Conservation (phyloP, 129 eudicot genomes). For the Dittrichia graveolens region DNA sequence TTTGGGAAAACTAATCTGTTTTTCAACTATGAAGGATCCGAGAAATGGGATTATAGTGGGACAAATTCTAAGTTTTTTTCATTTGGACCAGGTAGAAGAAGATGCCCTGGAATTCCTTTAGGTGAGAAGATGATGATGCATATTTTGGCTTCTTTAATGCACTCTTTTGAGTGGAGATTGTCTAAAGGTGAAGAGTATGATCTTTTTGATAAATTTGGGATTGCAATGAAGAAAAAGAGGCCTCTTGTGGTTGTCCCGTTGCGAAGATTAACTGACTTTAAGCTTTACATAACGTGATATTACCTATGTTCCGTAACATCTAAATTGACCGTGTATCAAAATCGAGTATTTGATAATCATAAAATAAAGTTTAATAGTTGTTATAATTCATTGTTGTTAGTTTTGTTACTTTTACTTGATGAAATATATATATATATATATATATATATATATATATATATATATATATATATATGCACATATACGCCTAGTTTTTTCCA, state of each 20-base stretch:
- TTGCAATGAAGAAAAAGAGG: constrained; percentile 39
- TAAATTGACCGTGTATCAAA: too few species aligned
- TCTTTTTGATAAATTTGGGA: constrained; percentile 32
- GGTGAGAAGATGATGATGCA: constrained; percentile 32
- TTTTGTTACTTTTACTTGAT: too few species aligned
- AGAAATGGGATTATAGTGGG: constrained; percentile 25
- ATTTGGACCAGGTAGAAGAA: constrained; percentile 17
- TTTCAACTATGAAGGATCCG: constrained; percentile 11
- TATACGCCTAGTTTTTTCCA: too few species aligned
- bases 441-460: too few species aligned
- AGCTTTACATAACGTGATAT: not conserved
- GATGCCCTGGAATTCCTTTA: constrained; percentile 19
- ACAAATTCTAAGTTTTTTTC: constrained; percentile 21
- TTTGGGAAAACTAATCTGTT: constrained; percentile 21
- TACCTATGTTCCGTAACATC: too few species aligned
- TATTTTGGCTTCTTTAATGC: constrained; percentile 27
- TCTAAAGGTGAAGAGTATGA: constrained; percentile 24
- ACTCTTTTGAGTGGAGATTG: constrained; percentile 44
- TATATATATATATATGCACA: too few species aligned
- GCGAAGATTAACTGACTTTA: not conserved
- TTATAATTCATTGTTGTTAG: too few species aligned
- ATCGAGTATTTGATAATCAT: too few species aligned
- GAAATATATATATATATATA: too few species aligned
- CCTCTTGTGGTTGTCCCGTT: constrained; percentile 43
- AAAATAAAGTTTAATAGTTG: too few species aligned